phyloP scores from a whole-genome alignment of 2,329 filamentous ascomycete genomes.

The Didymella segeticola region DNA sequence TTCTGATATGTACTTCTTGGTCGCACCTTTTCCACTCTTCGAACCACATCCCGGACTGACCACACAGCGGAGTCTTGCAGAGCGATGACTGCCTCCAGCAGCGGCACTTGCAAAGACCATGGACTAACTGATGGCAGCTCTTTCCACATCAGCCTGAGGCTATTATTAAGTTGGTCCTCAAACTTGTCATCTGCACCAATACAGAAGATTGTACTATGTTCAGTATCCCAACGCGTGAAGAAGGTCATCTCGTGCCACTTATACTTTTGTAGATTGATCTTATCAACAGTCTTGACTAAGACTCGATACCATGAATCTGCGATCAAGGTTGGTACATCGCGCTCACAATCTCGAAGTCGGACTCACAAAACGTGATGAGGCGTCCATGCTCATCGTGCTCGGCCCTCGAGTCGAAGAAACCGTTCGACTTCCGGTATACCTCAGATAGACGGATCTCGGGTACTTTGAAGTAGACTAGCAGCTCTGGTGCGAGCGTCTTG shows the following conservation, averaged over 20 bases:
- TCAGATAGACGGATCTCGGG: constrained; percentile 16
- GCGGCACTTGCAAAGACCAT: constrained; percentile 19
- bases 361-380: constrained; percentile 8
- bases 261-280: constrained; percentile 5
- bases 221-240: constrained; percentile 14
- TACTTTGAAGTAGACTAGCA: constrained; percentile 17
- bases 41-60: constrained; percentile 24
- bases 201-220: constrained; percentile 13
- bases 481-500: constrained; percentile 25
- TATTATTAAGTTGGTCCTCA: constrained; percentile 3
- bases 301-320: constrained; percentile 25
- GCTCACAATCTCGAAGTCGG: background rate
- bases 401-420: constrained; percentile 21
- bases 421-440: constrained; percentile 25
- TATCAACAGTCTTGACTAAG: constrained; percentile 13
- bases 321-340: background rate
- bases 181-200: constrained; percentile 16
- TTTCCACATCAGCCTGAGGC: constrained; percentile 5
- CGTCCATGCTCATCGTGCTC: constrained; percentile 3
- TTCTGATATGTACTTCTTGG: background rate
- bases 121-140: constrained; percentile 7
- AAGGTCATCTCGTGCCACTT: constrained; percentile 30
- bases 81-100: constrained; percentile 21
- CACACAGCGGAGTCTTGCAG: constrained; percentile 24
- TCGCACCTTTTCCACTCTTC: constrained; percentile 21